A percentile compares a stretch with the other conserved stretches of the same genome.
These are phyloP conservation scores for Macaranga tanarius DNA, from an alignment of 441 rosid species.

Conservation along the genomic window DNA sequence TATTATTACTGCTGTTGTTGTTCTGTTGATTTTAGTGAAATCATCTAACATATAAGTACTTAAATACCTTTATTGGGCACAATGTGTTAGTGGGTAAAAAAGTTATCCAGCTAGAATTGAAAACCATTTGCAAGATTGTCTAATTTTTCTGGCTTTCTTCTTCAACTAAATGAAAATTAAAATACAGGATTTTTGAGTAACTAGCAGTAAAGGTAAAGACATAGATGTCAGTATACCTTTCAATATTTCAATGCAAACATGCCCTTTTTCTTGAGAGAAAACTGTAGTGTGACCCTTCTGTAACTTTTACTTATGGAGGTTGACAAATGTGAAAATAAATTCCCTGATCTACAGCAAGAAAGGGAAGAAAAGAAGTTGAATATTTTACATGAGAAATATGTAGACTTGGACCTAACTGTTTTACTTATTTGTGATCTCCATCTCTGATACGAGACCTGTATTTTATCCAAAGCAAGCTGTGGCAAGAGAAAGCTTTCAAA, in stretches of 20 bases:
- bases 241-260: background rate
- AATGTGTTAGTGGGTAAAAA: background rate
- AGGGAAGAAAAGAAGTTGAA: background rate
- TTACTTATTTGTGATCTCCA: slow-evolving; percentile 3
- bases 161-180: background rate
- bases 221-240: background rate
- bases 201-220: no score
- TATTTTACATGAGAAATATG: background rate
- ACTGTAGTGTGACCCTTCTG: background rate
- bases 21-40: background rate
- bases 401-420: background rate
- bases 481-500: background rate
- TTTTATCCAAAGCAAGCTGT: background rate
- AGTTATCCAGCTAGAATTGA: background rate
- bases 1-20: background rate
- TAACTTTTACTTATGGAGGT: background rate
- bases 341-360: background rate
- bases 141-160: background rate
- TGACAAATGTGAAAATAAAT: background rate
- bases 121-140: background rate
- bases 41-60: background rate
- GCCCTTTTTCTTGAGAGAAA: background rate
- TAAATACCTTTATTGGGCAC: background rate
- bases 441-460: slow-evolving; percentile 1
- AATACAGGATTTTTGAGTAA: background rate